A percentile compares a stretch with the other conserved stretches of the same genome.
These are phyloP conservation scores for Blastocystis sp. DNA, from an alignment of 352 stramenopile genomes.

Conservation along the genomic window DNA sequence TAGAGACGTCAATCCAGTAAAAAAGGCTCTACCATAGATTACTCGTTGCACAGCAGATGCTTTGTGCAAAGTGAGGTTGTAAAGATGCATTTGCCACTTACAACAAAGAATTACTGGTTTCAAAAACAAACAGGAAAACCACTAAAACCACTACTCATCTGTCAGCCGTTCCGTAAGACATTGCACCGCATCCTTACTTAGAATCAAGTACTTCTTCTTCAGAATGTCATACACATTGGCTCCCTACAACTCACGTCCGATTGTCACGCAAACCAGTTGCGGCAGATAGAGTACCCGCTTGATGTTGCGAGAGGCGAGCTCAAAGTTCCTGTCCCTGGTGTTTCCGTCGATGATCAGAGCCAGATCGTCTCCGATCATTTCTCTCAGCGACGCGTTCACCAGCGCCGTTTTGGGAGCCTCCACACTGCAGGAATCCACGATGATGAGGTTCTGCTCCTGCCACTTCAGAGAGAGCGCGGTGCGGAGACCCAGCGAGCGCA, in stretches of 20 bases:
- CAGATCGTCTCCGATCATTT: conserved; percentile 62
- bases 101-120: background rate
- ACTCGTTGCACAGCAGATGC: conserved; percentile 44
- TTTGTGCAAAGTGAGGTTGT: conserved; percentile 59
- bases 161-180: conserved; percentile 65
- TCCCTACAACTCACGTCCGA: conserved; percentile 68
- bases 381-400: conserved; percentile 65
- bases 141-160: conserved; percentile 57
- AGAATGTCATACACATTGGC: conserved; percentile 75
- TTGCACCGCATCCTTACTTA: conserved; percentile 70
- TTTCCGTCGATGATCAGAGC: conserved; percentile 68
- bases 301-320: conserved; percentile 70
- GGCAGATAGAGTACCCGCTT: conserved; percentile 58
- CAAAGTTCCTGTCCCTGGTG: conserved; percentile 70
- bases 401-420: conserved; percentile 65
- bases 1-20: background rate
- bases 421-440: conserved; percentile 70
- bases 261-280: conserved; percentile 64
- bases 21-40: conserved; percentile 9
- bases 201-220: conserved; percentile 72
- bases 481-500: conserved; percentile 64
- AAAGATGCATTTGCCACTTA: conserved; percentile 28
- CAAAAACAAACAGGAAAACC: background rate
- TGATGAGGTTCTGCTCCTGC: conserved; percentile 74
- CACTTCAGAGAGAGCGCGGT: conserved; percentile 73